Evolutionary conservation across 495 filamentous ascomycete genomes (phyloP).

Genomic region (Aspergillus avenaceus): DNA sequence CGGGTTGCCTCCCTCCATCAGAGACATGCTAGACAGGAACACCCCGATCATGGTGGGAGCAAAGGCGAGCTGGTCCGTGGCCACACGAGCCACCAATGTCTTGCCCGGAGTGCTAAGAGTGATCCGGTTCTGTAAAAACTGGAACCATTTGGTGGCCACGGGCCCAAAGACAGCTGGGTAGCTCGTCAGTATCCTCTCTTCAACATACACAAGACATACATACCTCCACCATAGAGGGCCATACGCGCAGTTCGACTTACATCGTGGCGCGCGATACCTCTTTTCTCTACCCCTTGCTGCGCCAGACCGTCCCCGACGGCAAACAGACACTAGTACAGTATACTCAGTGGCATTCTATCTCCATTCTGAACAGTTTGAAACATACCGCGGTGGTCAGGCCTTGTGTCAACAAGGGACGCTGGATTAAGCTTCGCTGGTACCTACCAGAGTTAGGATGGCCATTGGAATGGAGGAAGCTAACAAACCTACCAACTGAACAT

Average conservation of each 20-base stretch:
- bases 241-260: constrained; percentile 1
- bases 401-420: not conserved
- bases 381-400: not conserved
- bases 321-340: constrained; percentile 1
- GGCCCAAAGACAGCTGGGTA: not conserved
- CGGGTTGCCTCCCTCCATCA: not conserved
- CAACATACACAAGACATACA: not conserved
- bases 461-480: not conserved
- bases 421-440: not conserved
- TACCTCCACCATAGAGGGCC: constrained; percentile 1
- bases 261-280: not conserved
- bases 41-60: not conserved
- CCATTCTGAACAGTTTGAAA: not conserved
- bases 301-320: constrained; percentile 2
- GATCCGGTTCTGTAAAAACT: not conserved
- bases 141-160: not conserved
- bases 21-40: not conserved
- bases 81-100: not conserved
- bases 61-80: not conserved
- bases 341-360: not conserved
- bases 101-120: not conserved
- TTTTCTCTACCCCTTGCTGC: not conserved
- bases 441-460: not conserved
- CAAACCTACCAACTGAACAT: not conserved
- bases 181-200: not conserved